These are phyloP conservation scores for Paraurostyla sp. DNA, from an alignment of 73 alveolate species.

Conservation along the genomic window DNA sequence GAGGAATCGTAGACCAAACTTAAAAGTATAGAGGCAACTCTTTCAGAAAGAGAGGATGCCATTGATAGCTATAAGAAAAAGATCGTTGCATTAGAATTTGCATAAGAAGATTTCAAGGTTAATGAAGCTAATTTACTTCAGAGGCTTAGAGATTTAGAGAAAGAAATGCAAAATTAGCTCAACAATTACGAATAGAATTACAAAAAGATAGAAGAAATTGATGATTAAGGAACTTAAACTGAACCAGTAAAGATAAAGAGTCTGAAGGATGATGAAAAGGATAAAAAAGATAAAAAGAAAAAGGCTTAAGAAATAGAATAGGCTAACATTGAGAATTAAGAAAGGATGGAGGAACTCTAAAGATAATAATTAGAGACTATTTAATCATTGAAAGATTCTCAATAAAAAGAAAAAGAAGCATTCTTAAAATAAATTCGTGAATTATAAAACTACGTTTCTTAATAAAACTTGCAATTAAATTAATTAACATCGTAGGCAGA, in stretches of 20 bases:
- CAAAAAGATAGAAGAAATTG: neutral
- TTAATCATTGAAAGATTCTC: neutral
- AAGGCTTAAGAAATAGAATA: neutral
- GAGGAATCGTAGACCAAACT: neutral
- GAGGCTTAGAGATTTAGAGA: neutral
- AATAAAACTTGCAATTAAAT: neutral
- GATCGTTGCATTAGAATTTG: conserved; percentile 17
- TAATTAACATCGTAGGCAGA: no score
- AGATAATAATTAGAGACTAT: neutral
- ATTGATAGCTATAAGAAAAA: conserved; percentile 32
- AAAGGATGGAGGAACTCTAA: neutral
- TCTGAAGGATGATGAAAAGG: neutral
- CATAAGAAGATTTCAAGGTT: neutral
- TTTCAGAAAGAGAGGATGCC: neutral
- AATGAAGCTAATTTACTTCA: neutral
- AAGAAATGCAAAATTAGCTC: neutral
- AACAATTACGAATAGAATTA: neutral
- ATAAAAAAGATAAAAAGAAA: neutral
- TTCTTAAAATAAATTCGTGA: conserved; percentile 11
- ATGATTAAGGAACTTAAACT: conserved; percentile 1
- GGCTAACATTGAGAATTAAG: neutral
- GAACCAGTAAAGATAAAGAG: conserved; percentile 22
- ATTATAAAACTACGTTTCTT: neutral
- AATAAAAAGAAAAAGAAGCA: conserved; percentile 27
- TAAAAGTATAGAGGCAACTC: neutral